Base-by-base conservation (phyloP, 129 eudicot species). In the Artemisia annua region DNA sequence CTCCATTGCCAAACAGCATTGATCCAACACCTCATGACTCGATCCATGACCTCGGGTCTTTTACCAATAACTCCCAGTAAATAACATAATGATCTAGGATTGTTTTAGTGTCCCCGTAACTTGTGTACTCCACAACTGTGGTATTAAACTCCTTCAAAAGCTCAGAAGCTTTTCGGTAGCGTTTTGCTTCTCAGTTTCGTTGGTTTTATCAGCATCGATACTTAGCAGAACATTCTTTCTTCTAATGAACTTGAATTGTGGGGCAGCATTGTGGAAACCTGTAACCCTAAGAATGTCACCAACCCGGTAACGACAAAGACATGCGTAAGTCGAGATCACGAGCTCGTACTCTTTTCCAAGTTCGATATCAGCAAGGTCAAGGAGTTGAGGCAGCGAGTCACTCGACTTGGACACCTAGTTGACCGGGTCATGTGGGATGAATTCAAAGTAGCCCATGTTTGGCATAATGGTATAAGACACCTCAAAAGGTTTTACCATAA, bases 241-340 rank as follows among this genome's bases (percentile, higher is more conserved):
- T 75, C 96, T 84, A 17, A 89, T 79, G 79, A 89, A 89, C 62
- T 80, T 86, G 85, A 89, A 89, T 65, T 89, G 96, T 0, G 96
- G 96, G 16, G 91, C 83, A 49, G 88, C 82, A 75, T 89, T 89
- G 60, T 89, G 89, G 83, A 89, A 89, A n/a, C 96, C 92, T 16
- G 96, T 83, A 73, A 89, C 96, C 63, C 96, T 72, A 32, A 89
- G 89, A 70, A 89, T 80, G 80, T 89, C 96, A 0, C 96, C 96
- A 17, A 89, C 92, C 48, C 92, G 81, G 81, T 89, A 89, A 57
- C 96, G 74, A 70, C 87, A 89, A 6, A 89, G 84, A 64, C 96
- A 91, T 76, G 91, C 66, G 73, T 87, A 84, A 15, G 93, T 87
- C 4, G 93, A 79, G 71, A 87, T 85, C n/a, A 87, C 89, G 14